Evolutionary conservation across 2,329 filamentous ascomycete genomes (phyloP).

Genomic region (Ceratocystis smalleyi): DNA sequence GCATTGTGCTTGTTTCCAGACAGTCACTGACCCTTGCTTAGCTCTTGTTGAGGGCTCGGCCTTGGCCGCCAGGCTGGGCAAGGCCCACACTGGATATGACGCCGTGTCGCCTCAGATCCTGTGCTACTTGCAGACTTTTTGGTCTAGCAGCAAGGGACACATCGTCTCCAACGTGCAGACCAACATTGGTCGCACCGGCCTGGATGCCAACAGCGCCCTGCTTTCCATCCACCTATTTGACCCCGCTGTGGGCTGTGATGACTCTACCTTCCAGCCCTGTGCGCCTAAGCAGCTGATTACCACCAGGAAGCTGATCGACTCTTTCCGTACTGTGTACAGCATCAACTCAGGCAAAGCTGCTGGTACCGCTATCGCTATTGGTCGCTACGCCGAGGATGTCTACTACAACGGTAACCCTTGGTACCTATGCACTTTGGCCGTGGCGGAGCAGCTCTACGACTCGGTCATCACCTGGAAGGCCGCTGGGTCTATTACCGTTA

Average conservation of each 20-base stretch:
- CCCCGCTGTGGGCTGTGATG: constrained; percentile 47
- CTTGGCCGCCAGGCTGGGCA: constrained; percentile 48
- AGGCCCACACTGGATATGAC: constrained; percentile 44
- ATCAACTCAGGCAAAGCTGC: constrained; percentile 51
- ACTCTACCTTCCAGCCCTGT: constrained; percentile 63
- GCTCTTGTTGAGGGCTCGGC: constrained; percentile 50
- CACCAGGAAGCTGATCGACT: constrained; percentile 59
- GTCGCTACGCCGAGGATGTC: constrained; percentile 54
- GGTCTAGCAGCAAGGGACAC: constrained; percentile 45
- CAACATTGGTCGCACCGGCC: constrained; percentile 44
- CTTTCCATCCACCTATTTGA: constrained; percentile 56
- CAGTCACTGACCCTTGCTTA: constrained; percentile 15
- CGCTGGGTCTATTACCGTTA: constrained; percentile 48
- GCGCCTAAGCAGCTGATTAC: constrained; percentile 54
- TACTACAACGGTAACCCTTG: constrained; percentile 72
- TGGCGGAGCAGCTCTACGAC: constrained; percentile 67
- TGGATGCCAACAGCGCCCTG: constrained; percentile 57
- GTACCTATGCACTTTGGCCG: constrained; percentile 62
- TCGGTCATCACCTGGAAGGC: constrained; percentile 56
- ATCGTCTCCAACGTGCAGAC: constrained; percentile 48
- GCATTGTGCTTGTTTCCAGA: background rate
- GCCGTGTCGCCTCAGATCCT: constrained; percentile 53
- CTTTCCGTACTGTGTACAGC: constrained; percentile 54
- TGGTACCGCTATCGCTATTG: constrained; percentile 45
- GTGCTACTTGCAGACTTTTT: constrained; percentile 61